These are phyloP conservation scores for Penicillium polonicum DNA, from an alignment of 2,329 filamentous ascomycete species.

Conservation along the genomic window DNA sequence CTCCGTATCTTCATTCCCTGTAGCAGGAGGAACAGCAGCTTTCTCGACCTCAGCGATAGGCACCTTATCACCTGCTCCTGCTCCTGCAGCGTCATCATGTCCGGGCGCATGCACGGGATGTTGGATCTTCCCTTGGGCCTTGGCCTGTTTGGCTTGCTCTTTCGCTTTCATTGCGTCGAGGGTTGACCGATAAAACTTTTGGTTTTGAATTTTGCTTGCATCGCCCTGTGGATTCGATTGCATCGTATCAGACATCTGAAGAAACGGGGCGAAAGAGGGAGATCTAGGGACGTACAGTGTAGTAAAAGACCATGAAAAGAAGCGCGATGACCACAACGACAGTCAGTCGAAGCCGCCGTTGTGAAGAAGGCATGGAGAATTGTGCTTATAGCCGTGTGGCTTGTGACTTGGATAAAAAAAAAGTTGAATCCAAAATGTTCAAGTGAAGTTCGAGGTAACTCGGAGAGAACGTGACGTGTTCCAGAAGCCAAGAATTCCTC, in stretches of 20 bases:
- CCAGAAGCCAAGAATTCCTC: constrained; percentile 2
- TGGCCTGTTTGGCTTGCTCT: constrained; percentile 41
- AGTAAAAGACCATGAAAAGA: constrained; percentile 69
- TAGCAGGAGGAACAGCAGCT: constrained; percentile 32
- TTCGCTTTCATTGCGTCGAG: constrained; percentile 54
- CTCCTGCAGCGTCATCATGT: constrained; percentile 31
- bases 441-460: background rate
- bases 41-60: constrained; percentile 57
- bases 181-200: constrained; percentile 57
- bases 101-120: constrained; percentile 13
- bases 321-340: constrained; percentile 63
- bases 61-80: constrained; percentile 49
- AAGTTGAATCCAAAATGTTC: background rate
- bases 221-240: constrained; percentile 35
- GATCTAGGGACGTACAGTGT: constrained; percentile 55
- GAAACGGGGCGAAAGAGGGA: background rate
- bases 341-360: constrained; percentile 67
- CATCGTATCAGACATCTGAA: constrained; percentile 1
- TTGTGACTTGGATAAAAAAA: background rate
- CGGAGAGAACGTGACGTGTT: constrained; percentile 2
- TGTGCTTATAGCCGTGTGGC: background rate
- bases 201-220: constrained; percentile 41
- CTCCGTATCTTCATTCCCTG: constrained; percentile 44
- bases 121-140: constrained; percentile 59
- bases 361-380: constrained; percentile 65